Evolutionary conservation across 1,284 basidiomycete genomes (phyloP), one percentile per base, ranked within the genome.

Genomic region (Fomitopsis schrenkii): DNA sequence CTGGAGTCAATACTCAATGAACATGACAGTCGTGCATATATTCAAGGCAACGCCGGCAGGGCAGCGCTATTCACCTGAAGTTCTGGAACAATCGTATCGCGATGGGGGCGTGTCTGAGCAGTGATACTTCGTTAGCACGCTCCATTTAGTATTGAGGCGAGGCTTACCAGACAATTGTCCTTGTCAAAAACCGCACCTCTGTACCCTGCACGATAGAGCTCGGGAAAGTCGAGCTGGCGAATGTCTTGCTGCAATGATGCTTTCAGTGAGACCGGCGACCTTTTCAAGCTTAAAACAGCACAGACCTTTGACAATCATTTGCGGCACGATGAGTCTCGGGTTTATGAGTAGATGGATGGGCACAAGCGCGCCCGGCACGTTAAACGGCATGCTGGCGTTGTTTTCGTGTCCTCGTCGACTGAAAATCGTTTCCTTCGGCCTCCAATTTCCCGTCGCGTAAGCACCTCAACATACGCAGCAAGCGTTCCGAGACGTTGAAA

Each of bases 121-220:
- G 40, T 35, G 59, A 36, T 36, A 22, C 52, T 5, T 7, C 28
- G 22, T 30, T n/a, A 14, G 10, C 28, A 53, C 17, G 3, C 5
- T 17, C n/a, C 28, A 33, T 17, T 22, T 1, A 53, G 7, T 22
- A 9, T 22, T 5, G 30, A 12, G n/a, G 14, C 7, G 2, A 38
- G 10, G 76, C 87, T 41, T 68, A 94, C 95, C 67, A 98, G 75
- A 71, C 97, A 98, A 68, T 99, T 98, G 74, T 99, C 97, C 78
- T 98, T 98, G 83, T 98, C 97, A 67, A 98, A 91, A 0, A 99
- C 88, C 12, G 92, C 90, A 38, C 91, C 95, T 53, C 88, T 85
- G 69, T 94, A 95, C 1, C 96, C 95, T 17, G 87, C 86, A 59
- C 80, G 79, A 62, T 83, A 82, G 42, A 98, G 79, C 15, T 87